phyloP scores from a whole-genome alignment of 2,329 filamentous ascomycete genomes.

The Penicillium sp. region DNA sequence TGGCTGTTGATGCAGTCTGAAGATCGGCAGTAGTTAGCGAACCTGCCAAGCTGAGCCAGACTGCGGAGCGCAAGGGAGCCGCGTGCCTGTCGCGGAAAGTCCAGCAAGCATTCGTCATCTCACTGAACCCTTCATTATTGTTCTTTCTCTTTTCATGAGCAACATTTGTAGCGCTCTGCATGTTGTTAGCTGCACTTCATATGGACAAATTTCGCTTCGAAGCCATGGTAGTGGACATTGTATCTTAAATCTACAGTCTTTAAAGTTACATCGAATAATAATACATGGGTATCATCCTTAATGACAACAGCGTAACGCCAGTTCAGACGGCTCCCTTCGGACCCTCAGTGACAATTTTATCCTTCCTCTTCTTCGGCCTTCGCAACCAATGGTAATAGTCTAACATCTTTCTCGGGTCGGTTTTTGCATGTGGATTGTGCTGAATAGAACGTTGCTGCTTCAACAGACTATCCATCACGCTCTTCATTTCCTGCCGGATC shows the following conservation, averaged over 20 bases:
- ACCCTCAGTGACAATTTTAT: not conserved
- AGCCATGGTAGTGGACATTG: not conserved
- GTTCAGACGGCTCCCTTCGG: not conserved
- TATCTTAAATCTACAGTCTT: slow-evolving; percentile 1
- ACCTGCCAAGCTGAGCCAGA: slow-evolving; percentile 27
- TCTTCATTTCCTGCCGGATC: slow-evolving; percentile 25
- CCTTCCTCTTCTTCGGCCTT: too few relatives aligned
- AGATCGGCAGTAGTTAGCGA: slow-evolving; percentile 39
- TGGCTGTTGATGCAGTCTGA: slow-evolving; percentile 23
- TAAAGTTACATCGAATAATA: not conserved
- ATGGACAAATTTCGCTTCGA: not conserved
- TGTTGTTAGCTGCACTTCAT: not conserved
- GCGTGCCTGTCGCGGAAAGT: slow-evolving; percentile 13
- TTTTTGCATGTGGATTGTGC: not conserved
- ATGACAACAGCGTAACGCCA: not conserved
- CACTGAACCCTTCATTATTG: too few relatives aligned
- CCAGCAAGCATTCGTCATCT: slow-evolving; percentile 2
- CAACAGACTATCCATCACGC: slow-evolving; percentile 23
- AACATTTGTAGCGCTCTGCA: too few relatives aligned
- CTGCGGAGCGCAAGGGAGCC: slow-evolving; percentile 29
- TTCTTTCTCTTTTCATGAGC: too few relatives aligned
- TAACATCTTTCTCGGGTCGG: not conserved
- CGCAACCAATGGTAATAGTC: too few relatives aligned
- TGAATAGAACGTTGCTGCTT: slow-evolving; percentile 2
- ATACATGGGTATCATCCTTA: slow-evolving; percentile 18